Base-by-base conservation (phyloP, 345 rosid genomes). In the Punica granatum region DNA sequence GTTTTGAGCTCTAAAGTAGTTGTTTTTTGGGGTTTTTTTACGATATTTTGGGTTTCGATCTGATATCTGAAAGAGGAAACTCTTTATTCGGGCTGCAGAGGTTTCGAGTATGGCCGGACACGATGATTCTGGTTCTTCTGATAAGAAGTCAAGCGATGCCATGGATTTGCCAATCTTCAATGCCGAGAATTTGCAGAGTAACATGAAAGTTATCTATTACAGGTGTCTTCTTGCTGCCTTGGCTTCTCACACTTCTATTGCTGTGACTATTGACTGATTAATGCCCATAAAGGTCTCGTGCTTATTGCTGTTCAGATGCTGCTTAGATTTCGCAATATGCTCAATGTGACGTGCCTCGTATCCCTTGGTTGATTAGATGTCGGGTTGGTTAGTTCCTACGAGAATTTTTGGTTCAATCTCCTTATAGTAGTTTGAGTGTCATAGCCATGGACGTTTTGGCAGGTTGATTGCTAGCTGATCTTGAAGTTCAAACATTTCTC, bases 141-240 rank as follows among this genome's bases (percentile, higher is more conserved):
- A 83, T 72, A 88, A 83, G 86, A 87, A 82, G 74, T 78, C 89
- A 34, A 83, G 78, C 60, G 95, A 86, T 8, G 73, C 70, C 54
- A 79, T 69, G 75, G 96, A 91, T 64, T 70, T 91, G 58, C 90
- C 84, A 25, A 88, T 78, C 59, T 86, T 84, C 70, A 89, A 73
- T 48, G 85, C 77, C 3, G 99, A 94, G 84, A 86, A 94, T 82
- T 60, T 91, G 71, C 99, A 88, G 73, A 91, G 81, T 77, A 94
- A 94, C 84, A 80, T 86, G 93, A 94, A 91, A 87, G 78, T 89
- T 32, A 80, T 91, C 51, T 93, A 89, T 67, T 91, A 91, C 93
- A 88, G 99, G 98, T 91, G 62, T 56, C 75, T 74, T 82, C 76
- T 35, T 26, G 44, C 33, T 8, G 19, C 34, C 34, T 56, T 56